Evolutionary conservation across 306 rosid genomes (phyloP), one percentile per base, ranked within the genome.

Genomic region (Mucuna pruriens): DNA sequence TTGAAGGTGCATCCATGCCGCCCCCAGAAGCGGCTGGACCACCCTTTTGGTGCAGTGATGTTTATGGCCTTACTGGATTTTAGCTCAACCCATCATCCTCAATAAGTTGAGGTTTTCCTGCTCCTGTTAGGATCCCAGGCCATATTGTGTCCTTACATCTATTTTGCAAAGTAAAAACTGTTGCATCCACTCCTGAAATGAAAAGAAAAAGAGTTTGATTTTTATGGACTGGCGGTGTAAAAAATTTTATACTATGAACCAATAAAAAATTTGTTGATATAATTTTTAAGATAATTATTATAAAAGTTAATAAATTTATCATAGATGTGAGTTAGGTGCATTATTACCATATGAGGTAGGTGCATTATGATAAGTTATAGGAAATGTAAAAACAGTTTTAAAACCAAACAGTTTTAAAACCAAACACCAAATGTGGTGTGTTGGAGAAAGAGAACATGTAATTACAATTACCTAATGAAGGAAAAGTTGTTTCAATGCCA

Each of bases 1-100:
- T 88, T 88, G 1, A 90, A 92, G 12, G 83, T 68, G 80, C 92
- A 92, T 55, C 83, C 29, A 0, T 12, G 63, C 2, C 90, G 87
- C 9, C 92, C 94, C 90, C 90, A 87, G 19, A 90, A 65, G 19
- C 87, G 85, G 42, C 94, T 90, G 0, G 92, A 88, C 97, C 97
- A 91, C 33, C 89, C 90, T 49, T 65, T 75, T 2, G 94, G 92
- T 15, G 85, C 81, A 13, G 71, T 84, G 71, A 91, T 76, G 17
- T 71, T 78, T 1, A 82, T 31, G 7, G 64, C 33, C 31, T 82
- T 57, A 1, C 81, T 75, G 4, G 90, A 74, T 31, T 44, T 71
- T 51, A 91, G 80, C 84, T 61, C 48, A 54, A 85, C 0, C 40
- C 97, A n/a, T n/a, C 97, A 0, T 87, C 88, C 1, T 81, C 83